Conservation (phyloP, 768 basidiomycete genomes). For the Suillus tomentosus region DNA sequence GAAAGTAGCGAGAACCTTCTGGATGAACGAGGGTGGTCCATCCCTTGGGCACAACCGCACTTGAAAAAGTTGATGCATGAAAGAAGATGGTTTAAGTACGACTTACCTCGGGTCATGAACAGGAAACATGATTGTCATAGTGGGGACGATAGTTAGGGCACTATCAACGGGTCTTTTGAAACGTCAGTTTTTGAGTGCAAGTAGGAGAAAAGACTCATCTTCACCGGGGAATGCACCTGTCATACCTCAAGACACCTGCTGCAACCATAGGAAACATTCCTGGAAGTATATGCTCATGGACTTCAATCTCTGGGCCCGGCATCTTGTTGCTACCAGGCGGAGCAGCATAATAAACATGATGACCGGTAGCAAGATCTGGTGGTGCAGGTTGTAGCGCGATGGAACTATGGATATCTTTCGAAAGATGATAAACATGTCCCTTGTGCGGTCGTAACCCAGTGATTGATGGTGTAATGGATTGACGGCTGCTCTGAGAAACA, state of each 20-base stretch:
- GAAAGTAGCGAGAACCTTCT: slow-evolving; percentile 62
- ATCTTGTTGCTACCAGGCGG: slow-evolving; percentile 7
- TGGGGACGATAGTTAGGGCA: not conserved
- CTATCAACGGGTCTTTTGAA: not conserved
- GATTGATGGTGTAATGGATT: not conserved
- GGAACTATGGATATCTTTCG: not conserved
- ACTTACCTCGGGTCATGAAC: not conserved
- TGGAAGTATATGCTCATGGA: not conserved
- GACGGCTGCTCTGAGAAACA: too few species aligned
- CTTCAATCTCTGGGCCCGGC: slow-evolving; percentile 11
- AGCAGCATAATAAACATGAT: not conserved
- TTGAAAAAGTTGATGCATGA: not conserved
- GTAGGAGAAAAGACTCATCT: not conserved
- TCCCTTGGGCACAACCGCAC: slow-evolving; percentile 9
- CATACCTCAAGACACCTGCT: slow-evolving; percentile 16
- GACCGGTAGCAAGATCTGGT: not conserved
- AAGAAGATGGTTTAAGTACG: not conserved
- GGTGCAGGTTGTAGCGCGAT: not conserved
- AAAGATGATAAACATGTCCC: not conserved
- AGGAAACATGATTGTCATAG: slow-evolving; percentile 1
- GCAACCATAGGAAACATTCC: slow-evolving; percentile 25
- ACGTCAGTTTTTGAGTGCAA: not conserved
- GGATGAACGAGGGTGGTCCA: slow-evolving; percentile 38
- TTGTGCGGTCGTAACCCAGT: too few species aligned
- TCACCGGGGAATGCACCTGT: slow-evolving; percentile 1